phyloP scores from a whole-genome alignment of 2,329 filamentous ascomycete genomes.

The Aspergillus persii region DNA sequence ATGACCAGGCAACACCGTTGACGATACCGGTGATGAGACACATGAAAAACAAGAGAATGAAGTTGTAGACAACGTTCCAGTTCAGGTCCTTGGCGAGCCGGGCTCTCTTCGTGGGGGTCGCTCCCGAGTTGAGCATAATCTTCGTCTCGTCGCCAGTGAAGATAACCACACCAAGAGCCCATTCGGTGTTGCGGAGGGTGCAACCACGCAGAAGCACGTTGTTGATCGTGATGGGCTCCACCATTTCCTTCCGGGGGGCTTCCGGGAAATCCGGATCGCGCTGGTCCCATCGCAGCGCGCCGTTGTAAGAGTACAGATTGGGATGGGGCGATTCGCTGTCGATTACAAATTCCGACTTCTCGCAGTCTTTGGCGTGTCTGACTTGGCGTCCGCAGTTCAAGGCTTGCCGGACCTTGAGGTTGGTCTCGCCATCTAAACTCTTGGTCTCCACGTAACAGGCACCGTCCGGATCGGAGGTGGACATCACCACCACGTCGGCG shows the following conservation, averaged over 20 bases:
- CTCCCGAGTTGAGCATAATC: slow-evolving; percentile 98
- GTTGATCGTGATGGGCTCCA: slow-evolving; percentile 90
- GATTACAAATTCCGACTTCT: slow-evolving; percentile 79
- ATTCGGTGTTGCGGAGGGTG: slow-evolving; percentile 92
- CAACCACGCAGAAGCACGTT: slow-evolving; percentile 92
- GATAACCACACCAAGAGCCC: slow-evolving; percentile 86
- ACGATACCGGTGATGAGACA: slow-evolving; percentile 82
- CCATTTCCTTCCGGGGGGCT: slow-evolving; percentile 70
- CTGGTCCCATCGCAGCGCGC: slow-evolving; percentile 83
- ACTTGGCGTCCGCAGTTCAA: slow-evolving; percentile 79
- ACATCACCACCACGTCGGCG: slow-evolving; percentile 86
- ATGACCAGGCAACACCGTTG: slow-evolving; percentile 78
- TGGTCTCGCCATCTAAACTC: slow-evolving; percentile 96
- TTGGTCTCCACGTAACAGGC: slow-evolving; percentile 98
- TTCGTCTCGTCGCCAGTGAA: slow-evolving; percentile 97
- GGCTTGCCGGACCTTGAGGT: slow-evolving; percentile 90
- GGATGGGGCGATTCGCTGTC: slow-evolving; percentile 90
- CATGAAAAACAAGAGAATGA: slow-evolving; percentile 83
- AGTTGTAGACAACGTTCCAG: slow-evolving; percentile 97
- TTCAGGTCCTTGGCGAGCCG: slow-evolving; percentile 91
- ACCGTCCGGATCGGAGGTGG: slow-evolving; percentile 90
- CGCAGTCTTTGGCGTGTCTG: slow-evolving; percentile 88
- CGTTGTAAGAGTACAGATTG: slow-evolving; percentile 94
- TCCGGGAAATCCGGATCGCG: slow-evolving; percentile 62
- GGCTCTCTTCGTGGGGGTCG: slow-evolving; percentile 90